Conservation (phyloP, 1,284 basidiomycete species). For the Psilocybe mexicana region DNA sequence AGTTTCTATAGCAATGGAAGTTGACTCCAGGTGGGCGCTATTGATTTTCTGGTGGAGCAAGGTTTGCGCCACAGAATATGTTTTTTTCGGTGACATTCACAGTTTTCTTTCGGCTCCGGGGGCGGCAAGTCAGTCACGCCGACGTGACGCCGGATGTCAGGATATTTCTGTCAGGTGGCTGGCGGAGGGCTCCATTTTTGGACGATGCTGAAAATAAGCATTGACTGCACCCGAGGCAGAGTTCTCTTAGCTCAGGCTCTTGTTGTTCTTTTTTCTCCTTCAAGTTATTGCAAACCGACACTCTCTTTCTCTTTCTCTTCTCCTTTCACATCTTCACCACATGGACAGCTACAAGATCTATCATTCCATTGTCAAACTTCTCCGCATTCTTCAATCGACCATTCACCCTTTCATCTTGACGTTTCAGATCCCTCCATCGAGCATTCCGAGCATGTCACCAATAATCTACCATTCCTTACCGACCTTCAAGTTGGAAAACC, state of each 20-base stretch:
- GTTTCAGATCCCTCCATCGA: conserved; percentile 9
- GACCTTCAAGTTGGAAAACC: neutral
- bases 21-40: neutral
- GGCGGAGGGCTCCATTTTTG: conserved; percentile 3
- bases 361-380: conserved; percentile 10
- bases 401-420: neutral
- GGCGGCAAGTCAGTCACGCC: neutral
- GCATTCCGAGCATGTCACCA: conserved; percentile 5
- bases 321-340: conserved; percentile 5
- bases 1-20: conserved; percentile 18
- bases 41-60: conserved; percentile 6
- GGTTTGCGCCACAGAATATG: conserved; percentile 3
- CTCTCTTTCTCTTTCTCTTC: too few species aligned
- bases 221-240: too few species aligned
- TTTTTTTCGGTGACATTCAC: neutral
- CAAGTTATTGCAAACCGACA: too few species aligned
- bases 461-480: conserved; percentile 3
- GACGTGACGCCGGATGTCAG: conserved; percentile 2
- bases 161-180: neutral
- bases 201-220: conserved; percentile 11
- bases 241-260: too few species aligned
- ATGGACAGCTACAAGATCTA: conserved; percentile 8
- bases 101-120: conserved; percentile 5
- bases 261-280: neutral
- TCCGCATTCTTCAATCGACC: conserved; percentile 2